Evolutionary conservation across 78 protist genomes (phyloP).

Genomic region (Salpingoeca rosetta): DNA sequence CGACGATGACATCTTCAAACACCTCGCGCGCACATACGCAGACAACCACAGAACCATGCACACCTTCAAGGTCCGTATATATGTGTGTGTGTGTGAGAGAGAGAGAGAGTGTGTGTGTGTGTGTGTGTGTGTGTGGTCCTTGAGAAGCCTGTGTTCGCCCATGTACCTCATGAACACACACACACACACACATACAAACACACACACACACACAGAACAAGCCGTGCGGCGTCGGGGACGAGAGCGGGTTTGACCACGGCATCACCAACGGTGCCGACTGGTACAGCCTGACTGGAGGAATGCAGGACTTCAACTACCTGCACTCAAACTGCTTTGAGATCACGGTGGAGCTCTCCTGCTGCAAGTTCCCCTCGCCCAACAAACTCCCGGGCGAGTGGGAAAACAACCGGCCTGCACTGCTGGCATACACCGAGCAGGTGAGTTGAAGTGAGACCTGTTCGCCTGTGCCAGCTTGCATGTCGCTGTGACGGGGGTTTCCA

Average conservation of each 20-base stretch:
- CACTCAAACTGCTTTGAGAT: slow-evolving; percentile 44
- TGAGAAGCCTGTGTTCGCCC: no score
- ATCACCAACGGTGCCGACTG: slow-evolving; percentile 65
- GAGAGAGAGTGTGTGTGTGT: no score
- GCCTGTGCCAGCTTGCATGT: background rate
- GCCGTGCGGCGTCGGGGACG: background rate
- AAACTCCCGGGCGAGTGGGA: slow-evolving; percentile 36
- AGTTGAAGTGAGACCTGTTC: no score
- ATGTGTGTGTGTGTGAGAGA: no score
- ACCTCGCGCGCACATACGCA: slow-evolving; percentile 45
- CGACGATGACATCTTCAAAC: slow-evolving; percentile 45
- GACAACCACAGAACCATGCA: slow-evolving; percentile 34
- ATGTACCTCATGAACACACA: no score
- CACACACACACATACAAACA: slow-evolving; percentile 28
- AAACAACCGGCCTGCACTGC: slow-evolving; percentile 35
- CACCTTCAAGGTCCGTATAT: slow-evolving; percentile 12
- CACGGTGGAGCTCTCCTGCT: slow-evolving; percentile 55
- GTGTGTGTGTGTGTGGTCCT: no score
- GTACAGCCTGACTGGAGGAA: slow-evolving; percentile 56
- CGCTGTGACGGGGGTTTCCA: background rate
- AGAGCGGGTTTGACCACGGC: slow-evolving; percentile 31
- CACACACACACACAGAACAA: slow-evolving; percentile 16
- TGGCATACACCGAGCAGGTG: background rate
- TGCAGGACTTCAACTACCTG: slow-evolving; percentile 64
- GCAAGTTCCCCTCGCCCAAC: slow-evolving; percentile 26